phyloP scores from a whole-genome alignment of 2,329 filamentous ascomycete species.

The Fusarium torulosum region DNA sequence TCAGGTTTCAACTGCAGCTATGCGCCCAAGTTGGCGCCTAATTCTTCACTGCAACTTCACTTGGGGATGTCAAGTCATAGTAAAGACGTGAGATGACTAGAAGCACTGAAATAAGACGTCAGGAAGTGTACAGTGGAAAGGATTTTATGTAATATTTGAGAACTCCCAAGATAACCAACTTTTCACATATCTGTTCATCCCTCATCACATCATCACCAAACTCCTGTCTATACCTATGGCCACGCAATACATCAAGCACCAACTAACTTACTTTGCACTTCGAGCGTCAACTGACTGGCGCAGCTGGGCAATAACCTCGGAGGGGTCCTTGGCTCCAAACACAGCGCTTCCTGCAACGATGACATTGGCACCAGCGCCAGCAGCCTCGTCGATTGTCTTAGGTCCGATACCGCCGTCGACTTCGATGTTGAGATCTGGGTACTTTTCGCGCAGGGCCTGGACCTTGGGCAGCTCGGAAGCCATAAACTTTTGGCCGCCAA shows the following conservation, averaged over 20 bases:
- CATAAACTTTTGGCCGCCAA: slow-evolving; percentile 99
- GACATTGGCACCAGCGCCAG: slow-evolving; percentile 95
- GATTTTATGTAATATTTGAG: slow-evolving; percentile 2
- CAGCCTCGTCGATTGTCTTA: slow-evolving; percentile 91
- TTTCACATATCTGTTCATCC: slow-evolving; percentile 24
- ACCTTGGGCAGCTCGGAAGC: slow-evolving; percentile 95
- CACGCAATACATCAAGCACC: slow-evolving; percentile 43
- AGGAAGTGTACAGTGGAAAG: slow-evolving; percentile 14
- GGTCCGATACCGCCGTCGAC: slow-evolving; percentile 93
- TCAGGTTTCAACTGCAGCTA: not conserved
- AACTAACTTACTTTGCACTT: slow-evolving; percentile 56
- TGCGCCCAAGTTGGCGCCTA: not conserved
- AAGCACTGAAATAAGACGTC: slow-evolving; percentile 15
- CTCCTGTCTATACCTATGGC: slow-evolving; percentile 37
- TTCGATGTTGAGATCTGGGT: slow-evolving; percentile 95
- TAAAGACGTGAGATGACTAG: slow-evolving; percentile 8
- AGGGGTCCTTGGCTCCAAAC: slow-evolving; percentile 90
- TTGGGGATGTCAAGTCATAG: slow-evolving; percentile 8
- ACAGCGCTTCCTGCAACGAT: slow-evolving; percentile 97
- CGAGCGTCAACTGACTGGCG: slow-evolving; percentile 80
- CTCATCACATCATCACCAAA: slow-evolving; percentile 37
- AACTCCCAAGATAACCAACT: slow-evolving; percentile 2
- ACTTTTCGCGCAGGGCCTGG: slow-evolving; percentile 81
- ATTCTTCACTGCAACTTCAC: not conserved
- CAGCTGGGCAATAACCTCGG: slow-evolving; percentile 85